A percentile compares a stretch with the other conserved stretches of the same genome.
Conservation (phyloP, 768 basidiomycete genomes). For the Collybia nuda region DNA sequence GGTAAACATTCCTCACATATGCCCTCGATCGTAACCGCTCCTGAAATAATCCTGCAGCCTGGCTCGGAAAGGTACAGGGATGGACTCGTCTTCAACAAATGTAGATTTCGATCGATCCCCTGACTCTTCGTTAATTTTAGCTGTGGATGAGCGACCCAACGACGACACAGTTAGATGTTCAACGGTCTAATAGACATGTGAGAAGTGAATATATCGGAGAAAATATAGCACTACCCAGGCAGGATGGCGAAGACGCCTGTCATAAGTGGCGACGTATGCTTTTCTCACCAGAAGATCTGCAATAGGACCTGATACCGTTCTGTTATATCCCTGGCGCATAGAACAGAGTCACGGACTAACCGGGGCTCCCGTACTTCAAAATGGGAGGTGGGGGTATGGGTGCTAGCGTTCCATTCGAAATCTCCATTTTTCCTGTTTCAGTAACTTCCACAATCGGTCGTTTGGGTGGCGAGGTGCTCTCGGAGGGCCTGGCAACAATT, state of each 20-base stretch:
- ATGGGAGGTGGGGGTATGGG: constrained; percentile 31
- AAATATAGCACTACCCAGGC: constrained; percentile 69
- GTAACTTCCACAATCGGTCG: constrained; percentile 48
- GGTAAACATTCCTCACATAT: constrained; percentile 67
- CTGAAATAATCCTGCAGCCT: constrained; percentile 86
- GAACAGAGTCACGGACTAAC: constrained; percentile 35
- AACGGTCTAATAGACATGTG: constrained; percentile 63
- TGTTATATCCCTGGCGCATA: not conserved
- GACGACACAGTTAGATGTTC: constrained; percentile 88
- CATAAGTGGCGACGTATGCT: constrained; percentile 90
- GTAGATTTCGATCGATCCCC: constrained; percentile 75
- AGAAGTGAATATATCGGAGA: not conserved
- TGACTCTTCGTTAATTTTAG: constrained; percentile 25
- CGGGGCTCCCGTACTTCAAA: constrained; percentile 82
- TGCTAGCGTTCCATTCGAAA: constrained; percentile 35
- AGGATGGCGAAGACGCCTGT: constrained; percentile 86
- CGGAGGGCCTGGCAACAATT: constrained; percentile 10
- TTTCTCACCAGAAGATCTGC: constrained; percentile 76
- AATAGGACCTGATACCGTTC: constrained; percentile 63
- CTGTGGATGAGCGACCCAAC: constrained; percentile 47
- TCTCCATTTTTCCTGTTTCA: constrained; percentile 38
- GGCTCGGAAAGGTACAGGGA: constrained; percentile 80
- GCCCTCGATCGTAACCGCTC: constrained; percentile 94
- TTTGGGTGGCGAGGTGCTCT: constrained; percentile 14
- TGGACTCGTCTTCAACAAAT: constrained; percentile 80